Evolutionary conservation across 257 asterid species (phyloP).

Genomic region (Craterostigma plantagineum): DNA sequence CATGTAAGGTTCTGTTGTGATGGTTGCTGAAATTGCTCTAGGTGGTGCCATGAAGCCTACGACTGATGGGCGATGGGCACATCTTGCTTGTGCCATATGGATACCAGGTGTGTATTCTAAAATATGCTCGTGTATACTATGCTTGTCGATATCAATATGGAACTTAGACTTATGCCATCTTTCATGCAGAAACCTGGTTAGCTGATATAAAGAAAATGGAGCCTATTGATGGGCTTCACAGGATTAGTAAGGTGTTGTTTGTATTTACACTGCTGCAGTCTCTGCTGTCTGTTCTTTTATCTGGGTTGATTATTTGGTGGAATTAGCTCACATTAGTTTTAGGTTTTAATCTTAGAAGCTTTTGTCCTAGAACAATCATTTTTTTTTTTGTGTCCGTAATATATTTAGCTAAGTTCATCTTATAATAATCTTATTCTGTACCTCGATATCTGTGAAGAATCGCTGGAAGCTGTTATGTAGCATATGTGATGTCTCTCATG

Average conservation of each 20-base stretch:
- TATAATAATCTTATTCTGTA: conserved; percentile 5
- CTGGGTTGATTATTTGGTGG: too few species aligned
- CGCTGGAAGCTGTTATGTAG: conserved; percentile 96
- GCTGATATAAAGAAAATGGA: conserved; percentile 86
- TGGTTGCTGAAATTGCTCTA: conserved; percentile 18
- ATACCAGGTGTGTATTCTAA: conserved; percentile 57
- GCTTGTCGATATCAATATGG: conserved; percentile 1
- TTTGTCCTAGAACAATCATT: too few species aligned
- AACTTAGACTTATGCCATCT: conserved; percentile 6
- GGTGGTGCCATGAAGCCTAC: conserved; percentile 99
- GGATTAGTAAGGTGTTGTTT: conserved; percentile 63
- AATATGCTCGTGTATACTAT: not conserved
- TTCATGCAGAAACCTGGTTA: conserved; percentile 79
- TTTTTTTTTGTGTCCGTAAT: too few species aligned
- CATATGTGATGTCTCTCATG: conserved; percentile 83
- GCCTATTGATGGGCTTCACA: conserved; percentile 81
- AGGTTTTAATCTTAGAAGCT: too few species aligned
- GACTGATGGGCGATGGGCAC: conserved; percentile 98
- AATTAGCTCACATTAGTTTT: not conserved
- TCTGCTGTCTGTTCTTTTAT: conserved; percentile 4
- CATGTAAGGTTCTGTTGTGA: conserved; percentile 7
- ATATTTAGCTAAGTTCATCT: not conserved
- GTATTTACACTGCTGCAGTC: conserved; percentile 6
- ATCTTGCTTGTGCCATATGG: conserved; percentile 99
- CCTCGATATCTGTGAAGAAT: conserved; percentile 32